Evolutionary conservation across 73 alveolate genomes (phyloP), one percentile per base, ranked within the genome.

Genomic region (Effrenium voratum): DNA sequence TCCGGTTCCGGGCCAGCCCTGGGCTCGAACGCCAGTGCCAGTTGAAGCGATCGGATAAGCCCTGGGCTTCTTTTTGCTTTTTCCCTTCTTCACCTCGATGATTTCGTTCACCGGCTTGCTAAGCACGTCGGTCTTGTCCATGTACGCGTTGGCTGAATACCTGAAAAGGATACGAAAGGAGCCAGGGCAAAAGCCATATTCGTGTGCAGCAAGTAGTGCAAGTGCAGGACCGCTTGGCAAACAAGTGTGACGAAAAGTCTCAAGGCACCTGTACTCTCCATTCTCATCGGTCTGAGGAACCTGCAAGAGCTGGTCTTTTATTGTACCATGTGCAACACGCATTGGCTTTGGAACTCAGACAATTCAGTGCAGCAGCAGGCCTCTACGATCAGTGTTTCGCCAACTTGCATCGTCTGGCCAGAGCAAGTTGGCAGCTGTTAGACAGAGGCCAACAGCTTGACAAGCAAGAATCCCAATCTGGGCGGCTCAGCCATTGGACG

Each of bases 1-100:
- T 90, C 97, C 38, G 97, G 97, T 52, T 90, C 97, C 75, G 97
- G 97, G 57, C 97, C 97, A 32, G 88, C 88, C 97, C 94, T 86
- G 49, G 66, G 82, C 6, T 26, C 22, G 36, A 32, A 43, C 38
- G 63, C 19, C 26, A 13, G 15, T 45, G 36, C 32, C 60, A 38
- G 40, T 40, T 15, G n/a, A 73, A 40, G 52, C 13, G 28, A 30
- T 34, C 4, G 22, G 28, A 19, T 36, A 24, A 3, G 36, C 43
- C 45, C 0, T 1, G 47, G 46, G 47, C 94, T 90, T 90, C 75
- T 90, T 90, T 44, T 92, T 92, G 68, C 81, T 73, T 50, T 92
- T 92, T 45, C 98, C 98, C 49, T 92, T 92, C 45, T 92, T 92
- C 47, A 75, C 91, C 91, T 92, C 98, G 52, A 92, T 92, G 63